Evolutionary conservation across 2,329 filamentous ascomycete species (phyloP), one percentile per base, ranked within the genome.

Genomic region (Pestalotiopsis sp.): DNA sequence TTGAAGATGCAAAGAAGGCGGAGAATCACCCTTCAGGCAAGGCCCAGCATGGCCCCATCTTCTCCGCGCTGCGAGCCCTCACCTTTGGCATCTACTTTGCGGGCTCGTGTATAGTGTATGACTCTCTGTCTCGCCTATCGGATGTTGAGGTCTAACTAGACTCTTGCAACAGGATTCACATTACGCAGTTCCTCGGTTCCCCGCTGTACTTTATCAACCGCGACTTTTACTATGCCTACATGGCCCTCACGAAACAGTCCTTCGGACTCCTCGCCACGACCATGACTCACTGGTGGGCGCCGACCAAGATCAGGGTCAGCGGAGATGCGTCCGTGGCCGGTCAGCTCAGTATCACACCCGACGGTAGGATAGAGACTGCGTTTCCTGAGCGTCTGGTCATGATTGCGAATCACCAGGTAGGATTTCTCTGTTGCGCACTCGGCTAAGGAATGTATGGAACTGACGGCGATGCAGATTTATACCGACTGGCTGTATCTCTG

Each of bases 401-500:
- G 81, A 93, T 97, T 78, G 93, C 94, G 31, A 97, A 97, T 77
- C 94, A 97, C 77, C 93, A 96, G 82, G 87, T 90, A 79, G 66
- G 75, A 3, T n/a, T 52, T 6, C 4, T 66, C 27, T 36, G 31
- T 36, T 9, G 7, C n/a, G 36, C 49, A 12, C 36, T 45, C 39
- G 41, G 69, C n/a, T 59, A 17, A 36, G 31, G 2, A 27, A 23
- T 36, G 9, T 14, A 25, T 5, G 20, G 27, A 52, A 39, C 60
- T 52, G 62, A 25, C 25, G 12, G 13, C 2, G 17, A 27, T 72
- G 41, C 59, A 79, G 87, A 90, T 97, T 65, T 97, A 97, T 77
- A 95, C 93, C 9, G 93, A 97, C 81, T 97, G 93, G 94, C 81
- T 97, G 9, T 97, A 97, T 77, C 87, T 97, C 7, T 97, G 94